Base-by-base conservation (phyloP, 352 stramenopile species). In the Pythium oligandrum region DNA sequence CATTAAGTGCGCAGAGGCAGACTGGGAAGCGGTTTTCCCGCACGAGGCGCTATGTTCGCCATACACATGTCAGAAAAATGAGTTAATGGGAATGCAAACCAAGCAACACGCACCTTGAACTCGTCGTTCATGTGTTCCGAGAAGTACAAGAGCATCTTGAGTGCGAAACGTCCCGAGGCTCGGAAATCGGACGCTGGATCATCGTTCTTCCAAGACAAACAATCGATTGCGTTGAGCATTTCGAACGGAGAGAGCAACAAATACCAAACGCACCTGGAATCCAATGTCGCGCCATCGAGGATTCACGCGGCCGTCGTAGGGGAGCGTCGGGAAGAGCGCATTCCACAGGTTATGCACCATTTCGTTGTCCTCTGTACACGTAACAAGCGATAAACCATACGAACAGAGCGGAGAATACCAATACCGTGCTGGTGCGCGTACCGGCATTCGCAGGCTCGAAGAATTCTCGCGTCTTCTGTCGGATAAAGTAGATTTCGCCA, bases 21-120 rank as follows among this genome's bases (percentile, higher is more conserved):
- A 89, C 70, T 2, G 78, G 78, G 51, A 86, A 88, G n/a, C 72
- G 73, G 50, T 88, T 88, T 34, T 88, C 78, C 10, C 70, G 66
- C 47, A 85, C 58, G 57, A 88, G 83, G 39, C 78, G 75, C 78
- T 88, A 49, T 38, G 57, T 11, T 26, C 17, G 17, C 17, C 17
- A 26, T 26, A 26, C 17, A 26, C 17, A 26, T 0, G 17, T 26
- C 17, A 26, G 17, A 26, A 26, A 26, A 26, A 26, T 26, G 17
- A 26, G 17, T 26, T 26, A 26, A 26, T 26, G 17, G 17, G 17
- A 0, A 26, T 26, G 17, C 17, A 26, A 26, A 26, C 17, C 17
- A 26, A 26, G 17, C 17, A 26, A 26, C 17, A 26, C 17, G 26
- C 53, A 83, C 77, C 57, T 88, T 84, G 53, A 88, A 81, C 44